Base-by-base conservation (phyloP, 2,329 filamentous ascomycete genomes). In the Aspergillus floridensis region DNA sequence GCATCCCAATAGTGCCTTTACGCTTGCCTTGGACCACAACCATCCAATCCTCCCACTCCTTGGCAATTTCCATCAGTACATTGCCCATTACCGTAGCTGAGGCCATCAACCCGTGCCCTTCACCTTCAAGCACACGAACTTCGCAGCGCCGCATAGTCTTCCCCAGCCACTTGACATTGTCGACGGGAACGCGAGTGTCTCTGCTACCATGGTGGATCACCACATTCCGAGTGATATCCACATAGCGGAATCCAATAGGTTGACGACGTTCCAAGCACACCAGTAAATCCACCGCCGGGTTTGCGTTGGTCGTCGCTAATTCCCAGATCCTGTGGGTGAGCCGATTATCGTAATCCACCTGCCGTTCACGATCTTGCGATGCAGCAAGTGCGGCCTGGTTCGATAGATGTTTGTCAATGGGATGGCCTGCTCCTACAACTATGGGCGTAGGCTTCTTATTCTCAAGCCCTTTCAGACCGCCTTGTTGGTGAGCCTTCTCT, bases 61-160 rank as follows among this genome's bases (percentile, higher is more conserved):
- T 88, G 55, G 91, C 90, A 70, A 99, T 96, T 78, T 99, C 95
- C 76, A 92, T 93, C 38, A 99, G 79, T n/a, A 98, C 90, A 21
- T 88, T 87, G 48, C 92, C 91, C 95, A 99, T 99, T 49, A 98
- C 93, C 14, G 82, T 81, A 0, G 95, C 93, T 66, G 89, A 96
- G 0, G 95, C 95, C 95, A 99, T 99, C 24, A 99, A 80, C 0
- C 95, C 93, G 72, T 99, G 95, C 3, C 93, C 92, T 74, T 99
- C 93, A 5, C 91, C 92, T 66, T 96, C 90, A 3, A 99, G 81
- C 5, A 98, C 87, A 5, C 93, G 83, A 14, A 99, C 91, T 74
- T 98, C 95, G 74, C 93, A 98, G 51, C 91, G 84, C 31, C 90
- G 87, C 93, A 99, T 98, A 47, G 90, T 90, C 76, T 93, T 93